Evolutionary conservation across 495 filamentous ascomycete species (phyloP).

Genomic region (Paragyromitra xinjiangensis): DNA sequence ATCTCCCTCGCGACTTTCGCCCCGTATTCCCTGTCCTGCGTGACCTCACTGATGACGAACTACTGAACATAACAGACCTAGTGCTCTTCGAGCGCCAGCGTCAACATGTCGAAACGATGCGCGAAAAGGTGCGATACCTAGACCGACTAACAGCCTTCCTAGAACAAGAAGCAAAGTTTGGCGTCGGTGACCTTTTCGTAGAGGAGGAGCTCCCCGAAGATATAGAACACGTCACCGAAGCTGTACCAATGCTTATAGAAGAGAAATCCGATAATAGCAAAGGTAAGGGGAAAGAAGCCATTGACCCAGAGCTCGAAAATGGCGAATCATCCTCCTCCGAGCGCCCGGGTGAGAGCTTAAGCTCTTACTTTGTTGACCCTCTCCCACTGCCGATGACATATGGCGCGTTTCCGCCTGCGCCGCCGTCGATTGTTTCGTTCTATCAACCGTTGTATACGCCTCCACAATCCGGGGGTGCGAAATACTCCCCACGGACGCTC

Average conservation of each 20-base stretch:
- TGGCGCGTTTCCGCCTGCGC: constrained; percentile 39
- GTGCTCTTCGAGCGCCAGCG: constrained; percentile 47
- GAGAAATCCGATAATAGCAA: constrained; percentile 15
- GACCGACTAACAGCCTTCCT: constrained; percentile 41
- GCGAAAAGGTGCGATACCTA: constrained; percentile 42
- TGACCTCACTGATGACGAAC: constrained; percentile 42
- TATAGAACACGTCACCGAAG: neutral
- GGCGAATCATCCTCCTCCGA: constrained; percentile 28
- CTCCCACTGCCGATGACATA: constrained; percentile 35
- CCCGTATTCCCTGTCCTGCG: constrained; percentile 42
- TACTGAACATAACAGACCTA: constrained; percentile 38
- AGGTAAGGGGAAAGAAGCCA: constrained; percentile 7
- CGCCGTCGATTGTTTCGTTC: constrained; percentile 43
- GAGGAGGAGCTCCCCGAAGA: neutral
- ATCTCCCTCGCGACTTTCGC: constrained; percentile 44
- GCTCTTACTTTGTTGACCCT: constrained; percentile 30
- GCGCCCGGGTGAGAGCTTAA: neutral
- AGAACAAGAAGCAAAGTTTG: constrained; percentile 46
- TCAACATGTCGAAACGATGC: constrained; percentile 46
- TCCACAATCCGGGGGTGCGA: constrained; percentile 41
- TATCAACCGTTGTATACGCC: constrained; percentile 46
- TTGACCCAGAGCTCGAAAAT: constrained; percentile 28
- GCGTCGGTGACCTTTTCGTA: constrained; percentile 42
- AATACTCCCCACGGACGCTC: constrained; percentile 34
- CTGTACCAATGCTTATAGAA: neutral